These are phyloP conservation scores for Boletus reticulatus DNA, from an alignment of 768 basidiomycete genomes.

Conservation along the genomic window DNA sequence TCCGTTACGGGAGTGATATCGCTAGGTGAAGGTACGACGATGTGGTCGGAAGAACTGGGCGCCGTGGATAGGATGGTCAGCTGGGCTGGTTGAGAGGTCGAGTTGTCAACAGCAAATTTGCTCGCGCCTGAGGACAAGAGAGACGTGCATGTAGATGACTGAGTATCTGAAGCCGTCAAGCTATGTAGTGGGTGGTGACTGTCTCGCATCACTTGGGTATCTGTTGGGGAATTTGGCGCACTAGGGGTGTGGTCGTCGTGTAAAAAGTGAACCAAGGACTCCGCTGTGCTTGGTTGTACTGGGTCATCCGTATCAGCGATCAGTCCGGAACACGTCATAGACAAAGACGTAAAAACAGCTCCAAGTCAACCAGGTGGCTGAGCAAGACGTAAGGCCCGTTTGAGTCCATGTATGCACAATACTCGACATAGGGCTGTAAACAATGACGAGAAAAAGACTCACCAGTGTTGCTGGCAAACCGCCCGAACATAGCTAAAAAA, in stretches of 20 bases:
- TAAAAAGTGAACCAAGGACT: not conserved
- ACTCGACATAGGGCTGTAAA: not conserved
- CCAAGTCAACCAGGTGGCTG: no score
- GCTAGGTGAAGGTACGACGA: not conserved
- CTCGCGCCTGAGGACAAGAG: not conserved
- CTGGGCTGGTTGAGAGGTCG: not conserved
- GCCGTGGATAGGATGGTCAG: not conserved
- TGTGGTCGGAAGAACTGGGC: not conserved
- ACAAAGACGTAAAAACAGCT: not conserved
- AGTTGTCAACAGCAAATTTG: not conserved
- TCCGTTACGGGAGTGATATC: not conserved
- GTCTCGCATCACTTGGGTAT: not conserved
- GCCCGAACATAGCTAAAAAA: conserved; percentile 1
- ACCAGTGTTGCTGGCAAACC: not conserved
- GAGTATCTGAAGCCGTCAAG: not conserved
- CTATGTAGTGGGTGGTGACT: not conserved
- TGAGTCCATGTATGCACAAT: not conserved
- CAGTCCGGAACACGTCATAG: no score
- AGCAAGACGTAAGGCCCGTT: no score
- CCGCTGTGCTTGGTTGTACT: conserved; percentile 6
- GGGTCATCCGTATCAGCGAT: conserved; percentile 1
- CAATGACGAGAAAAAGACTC: not conserved
- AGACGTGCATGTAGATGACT: not conserved
- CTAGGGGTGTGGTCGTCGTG: not conserved
- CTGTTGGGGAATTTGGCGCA: not conserved